phyloP scores from a whole-genome alignment of 2,329 filamentous ascomycete genomes.

The Chaetomiaceae sp. region DNA sequence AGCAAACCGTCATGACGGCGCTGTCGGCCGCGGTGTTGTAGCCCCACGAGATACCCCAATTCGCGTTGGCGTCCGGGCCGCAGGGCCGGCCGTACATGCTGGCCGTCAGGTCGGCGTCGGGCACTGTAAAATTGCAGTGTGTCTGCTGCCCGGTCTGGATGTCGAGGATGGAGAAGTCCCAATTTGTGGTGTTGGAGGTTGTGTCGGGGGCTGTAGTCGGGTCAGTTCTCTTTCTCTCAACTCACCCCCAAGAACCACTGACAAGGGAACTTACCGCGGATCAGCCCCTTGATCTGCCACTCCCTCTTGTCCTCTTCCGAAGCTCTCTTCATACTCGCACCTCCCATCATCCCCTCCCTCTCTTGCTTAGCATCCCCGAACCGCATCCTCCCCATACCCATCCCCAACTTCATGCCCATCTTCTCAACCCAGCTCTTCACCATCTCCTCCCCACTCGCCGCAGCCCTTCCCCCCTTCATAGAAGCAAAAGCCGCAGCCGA shows the following conservation, averaged over 20 bases:
- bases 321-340: background rate
- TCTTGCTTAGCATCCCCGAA: background rate
- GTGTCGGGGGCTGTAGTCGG: background rate
- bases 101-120: background rate
- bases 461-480: background rate
- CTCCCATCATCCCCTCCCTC: background rate
- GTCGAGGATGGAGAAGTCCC: constrained; percentile 6
- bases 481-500: background rate
- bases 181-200: background rate
- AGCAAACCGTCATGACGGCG: constrained; percentile 22
- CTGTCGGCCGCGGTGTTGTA: constrained; percentile 20
- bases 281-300: constrained; percentile 14
- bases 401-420: too few species aligned
- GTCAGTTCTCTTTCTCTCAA: background rate
- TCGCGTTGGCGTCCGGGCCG: background rate
- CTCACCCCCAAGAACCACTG: background rate
- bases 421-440: too few species aligned
- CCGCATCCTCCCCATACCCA: background rate
- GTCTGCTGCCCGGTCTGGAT: background rate
- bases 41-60: constrained; percentile 22
- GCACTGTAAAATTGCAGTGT: constrained; percentile 4
- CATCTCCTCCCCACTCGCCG: background rate
- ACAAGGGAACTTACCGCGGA: background rate
- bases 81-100: constrained; percentile 18
- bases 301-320: background rate